Base-by-base conservation (phyloP, 2,329 filamentous ascomycete species). In the Phaeosphaeria sp. region DNA sequence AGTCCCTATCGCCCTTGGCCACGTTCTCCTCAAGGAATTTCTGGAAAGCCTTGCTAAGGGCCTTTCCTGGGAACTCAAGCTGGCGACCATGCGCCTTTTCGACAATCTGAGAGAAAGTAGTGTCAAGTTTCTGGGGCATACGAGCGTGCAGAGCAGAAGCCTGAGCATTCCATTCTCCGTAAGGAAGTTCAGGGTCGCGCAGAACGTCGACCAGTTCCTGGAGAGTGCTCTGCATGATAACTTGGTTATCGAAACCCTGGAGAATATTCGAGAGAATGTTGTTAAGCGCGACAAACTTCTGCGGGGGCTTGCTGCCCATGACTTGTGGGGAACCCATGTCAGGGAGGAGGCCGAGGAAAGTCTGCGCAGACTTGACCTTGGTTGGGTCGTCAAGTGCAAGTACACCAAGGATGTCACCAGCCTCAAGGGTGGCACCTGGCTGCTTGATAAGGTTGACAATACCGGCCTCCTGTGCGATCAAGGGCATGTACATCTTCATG, bases 401-500 rank as follows among this genome's bases (percentile, higher is more conserved):
- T 64, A 99, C 97, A 82, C 93, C 95, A n/a, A 99, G 87, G 59
- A 99, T 98, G 76, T 99, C 95, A 79, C 95, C 95, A 75, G 95
- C 95, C 79, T 98, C 93, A 48, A 99, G 90, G 18, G 93, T 96
- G n/a, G 95, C 91, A 77, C 95, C 95, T 62, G 95, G 95, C 82
- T 98, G 95, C 87, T 99, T 99, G 84, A 99, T 97, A 72, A 99
- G 87, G 82, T 97, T 95, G 55, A 99, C 94, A 54, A 96, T 86
- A 83, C 95, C 95, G 71, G 97, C 95, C 78, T 99, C 95, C 75
- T 93, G 90, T 2, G 95, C 91, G 60, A 99, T 86, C 54, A 99
- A 85, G 72, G 95, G 95, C 95, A 99, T 99, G 86, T 98, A 98
- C 95, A 99, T 99, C 86, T 99, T 99, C 95, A 99, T 99, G 80